Evolutionary conservation across 495 filamentous ascomycete genomes (phyloP).

Genomic region (Staphylotrichum tortipilum): DNA sequence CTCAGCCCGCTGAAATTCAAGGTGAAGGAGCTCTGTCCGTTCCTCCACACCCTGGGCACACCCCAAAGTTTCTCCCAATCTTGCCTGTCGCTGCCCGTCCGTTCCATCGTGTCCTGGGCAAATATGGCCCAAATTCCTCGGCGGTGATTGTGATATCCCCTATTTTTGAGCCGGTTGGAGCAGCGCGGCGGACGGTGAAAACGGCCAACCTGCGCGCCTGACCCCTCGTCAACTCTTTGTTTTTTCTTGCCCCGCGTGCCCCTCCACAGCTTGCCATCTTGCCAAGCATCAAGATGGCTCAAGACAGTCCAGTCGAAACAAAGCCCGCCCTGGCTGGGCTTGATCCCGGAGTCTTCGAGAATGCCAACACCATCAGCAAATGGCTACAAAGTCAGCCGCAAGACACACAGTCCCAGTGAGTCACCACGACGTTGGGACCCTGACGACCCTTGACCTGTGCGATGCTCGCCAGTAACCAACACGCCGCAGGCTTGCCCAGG

Average conservation of each 20-base stretch:
- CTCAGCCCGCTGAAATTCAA: no score
- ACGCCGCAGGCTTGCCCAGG: conserved; percentile 20
- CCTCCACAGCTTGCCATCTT: background rate
- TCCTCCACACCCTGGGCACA: no score
- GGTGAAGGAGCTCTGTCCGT: conserved; percentile 3
- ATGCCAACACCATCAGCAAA: conserved; percentile 27
- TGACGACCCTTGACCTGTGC: no score
- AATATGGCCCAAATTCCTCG: background rate
- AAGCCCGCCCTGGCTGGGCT: conserved; percentile 5
- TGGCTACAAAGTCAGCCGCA: conserved; percentile 21
- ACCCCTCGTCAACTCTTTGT: no score
- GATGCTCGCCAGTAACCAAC: background rate
- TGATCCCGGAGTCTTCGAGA: conserved; percentile 16
- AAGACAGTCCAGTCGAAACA: background rate
- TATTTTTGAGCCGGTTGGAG: no score
- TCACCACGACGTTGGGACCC: background rate
- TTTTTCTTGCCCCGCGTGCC: no score
- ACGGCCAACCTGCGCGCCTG: no score
- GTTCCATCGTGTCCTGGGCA: background rate
- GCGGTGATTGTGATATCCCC: background rate
- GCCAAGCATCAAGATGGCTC: conserved; percentile 7
- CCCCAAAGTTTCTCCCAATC: conserved; percentile 7
- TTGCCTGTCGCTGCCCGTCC: background rate
- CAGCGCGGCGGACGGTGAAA: no score
- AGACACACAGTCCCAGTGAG: conserved; percentile 15